These are phyloP conservation scores for Colletotrichum sp. DNA, from an alignment of 2,329 filamentous ascomycete genomes.

Conservation along the genomic window DNA sequence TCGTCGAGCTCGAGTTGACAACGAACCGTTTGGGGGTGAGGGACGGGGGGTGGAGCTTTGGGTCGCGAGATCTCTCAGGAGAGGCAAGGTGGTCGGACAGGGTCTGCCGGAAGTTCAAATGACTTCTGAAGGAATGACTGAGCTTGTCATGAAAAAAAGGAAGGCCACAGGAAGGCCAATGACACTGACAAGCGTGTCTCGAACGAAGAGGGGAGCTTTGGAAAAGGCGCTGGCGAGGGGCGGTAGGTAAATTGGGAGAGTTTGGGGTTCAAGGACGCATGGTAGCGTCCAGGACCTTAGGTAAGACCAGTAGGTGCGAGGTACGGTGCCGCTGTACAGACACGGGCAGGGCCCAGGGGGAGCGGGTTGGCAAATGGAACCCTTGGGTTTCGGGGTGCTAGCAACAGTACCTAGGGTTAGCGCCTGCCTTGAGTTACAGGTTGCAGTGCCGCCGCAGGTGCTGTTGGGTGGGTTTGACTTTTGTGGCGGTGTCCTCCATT, in stretches of 20 bases:
- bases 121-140: slow-evolving; percentile 22
- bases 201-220: slow-evolving; percentile 19
- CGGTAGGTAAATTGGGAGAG: slow-evolving; percentile 21
- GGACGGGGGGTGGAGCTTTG: slow-evolving; percentile 13
- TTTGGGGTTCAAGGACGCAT: slow-evolving; percentile 22
- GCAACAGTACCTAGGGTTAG: slow-evolving; percentile 16
- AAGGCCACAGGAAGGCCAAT: slow-evolving; percentile 21
- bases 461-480: neutral
- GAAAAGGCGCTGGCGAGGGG: slow-evolving; percentile 13
- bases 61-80: slow-evolving; percentile 23
- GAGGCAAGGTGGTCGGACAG: slow-evolving; percentile 14
- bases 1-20: slow-evolving; percentile 19
- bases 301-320: slow-evolving; percentile 6
- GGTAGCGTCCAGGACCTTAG: neutral
- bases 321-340: slow-evolving; percentile 21
- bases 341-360: neutral
- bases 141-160: slow-evolving; percentile 23
- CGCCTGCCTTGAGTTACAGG: neutral
- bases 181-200: slow-evolving; percentile 21
- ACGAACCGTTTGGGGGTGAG: slow-evolving; percentile 7
- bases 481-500: slow-evolving; percentile 18
- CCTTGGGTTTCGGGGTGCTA: slow-evolving; percentile 22
- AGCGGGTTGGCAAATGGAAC: slow-evolving; percentile 16
- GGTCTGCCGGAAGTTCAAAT: slow-evolving; percentile 17
- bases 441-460: neutral